Percentiles rank a stretch among this genome's conserved stretches.
Conservation (phyloP, 202 grass and related monocot genomes). For the Musa balbisiana region DNA sequence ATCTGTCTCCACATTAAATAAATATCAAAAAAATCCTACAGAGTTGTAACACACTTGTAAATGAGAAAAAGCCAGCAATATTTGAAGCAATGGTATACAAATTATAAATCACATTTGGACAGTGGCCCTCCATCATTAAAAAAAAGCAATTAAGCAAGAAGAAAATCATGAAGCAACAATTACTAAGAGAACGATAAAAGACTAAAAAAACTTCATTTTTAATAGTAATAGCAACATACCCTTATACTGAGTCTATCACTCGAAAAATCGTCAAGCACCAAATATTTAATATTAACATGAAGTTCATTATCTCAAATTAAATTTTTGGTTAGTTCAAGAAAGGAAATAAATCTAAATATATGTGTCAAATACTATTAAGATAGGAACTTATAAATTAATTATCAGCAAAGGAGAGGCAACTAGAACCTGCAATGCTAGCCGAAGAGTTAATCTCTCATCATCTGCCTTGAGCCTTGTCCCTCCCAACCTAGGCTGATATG, state of each 20-base stretch:
- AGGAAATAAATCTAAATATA: background rate
- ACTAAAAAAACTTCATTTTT: background rate
- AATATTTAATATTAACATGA: background rate
- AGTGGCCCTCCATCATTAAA: background rate
- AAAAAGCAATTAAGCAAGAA: background rate
- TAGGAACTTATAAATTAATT: background rate
- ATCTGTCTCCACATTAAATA: too few relatives aligned
- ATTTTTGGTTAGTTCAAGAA: background rate
- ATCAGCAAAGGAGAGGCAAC: constrained; percentile 22
- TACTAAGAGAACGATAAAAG: background rate
- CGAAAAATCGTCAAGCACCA: background rate
- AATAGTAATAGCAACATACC: background rate
- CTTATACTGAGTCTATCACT: background rate
- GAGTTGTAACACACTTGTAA: background rate
- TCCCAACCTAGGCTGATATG: constrained; percentile 41
- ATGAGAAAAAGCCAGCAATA: background rate
- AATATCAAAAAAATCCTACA: too few relatives aligned
- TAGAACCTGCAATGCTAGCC: constrained; percentile 74
- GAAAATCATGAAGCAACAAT: background rate
- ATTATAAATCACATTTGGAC: background rate
- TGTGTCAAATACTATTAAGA: background rate
- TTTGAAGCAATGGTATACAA: background rate
- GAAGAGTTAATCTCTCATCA: constrained; percentile 66
- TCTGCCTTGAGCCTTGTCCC: constrained; percentile 46
- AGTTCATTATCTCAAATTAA: background rate